These are phyloP conservation scores for Aristolochia fimbriata DNA, from an alignment of 164 flowering plant species.

Conservation along the genomic window DNA sequence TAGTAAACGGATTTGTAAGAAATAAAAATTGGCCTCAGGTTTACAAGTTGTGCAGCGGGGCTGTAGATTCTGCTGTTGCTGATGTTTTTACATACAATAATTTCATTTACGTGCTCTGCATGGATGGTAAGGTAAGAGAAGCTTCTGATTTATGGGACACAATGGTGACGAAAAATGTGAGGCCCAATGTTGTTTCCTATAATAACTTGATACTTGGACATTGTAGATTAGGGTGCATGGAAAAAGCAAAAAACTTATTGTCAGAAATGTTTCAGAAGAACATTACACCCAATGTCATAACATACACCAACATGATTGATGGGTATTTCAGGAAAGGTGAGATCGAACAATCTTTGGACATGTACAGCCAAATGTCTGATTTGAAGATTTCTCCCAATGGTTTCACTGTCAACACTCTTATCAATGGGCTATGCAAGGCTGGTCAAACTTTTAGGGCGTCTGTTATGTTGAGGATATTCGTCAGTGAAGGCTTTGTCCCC, in stretches of 20 bases:
- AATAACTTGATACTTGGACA: slow-evolving; percentile 54
- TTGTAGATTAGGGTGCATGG: slow-evolving; percentile 43
- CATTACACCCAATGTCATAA: slow-evolving; percentile 41
- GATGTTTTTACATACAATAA: slow-evolving; percentile 40
- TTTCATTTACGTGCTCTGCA: slow-evolving; percentile 40
- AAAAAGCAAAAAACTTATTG: slow-evolving; percentile 28
- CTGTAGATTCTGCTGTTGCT: slow-evolving; percentile 40
- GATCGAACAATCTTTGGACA: slow-evolving; percentile 27
- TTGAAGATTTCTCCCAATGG: slow-evolving; percentile 35
- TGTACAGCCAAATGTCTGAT: slow-evolving; percentile 36
- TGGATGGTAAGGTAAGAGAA: slow-evolving; percentile 35
- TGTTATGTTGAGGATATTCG: slow-evolving; percentile 32
- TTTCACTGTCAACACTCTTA: slow-evolving; percentile 41
- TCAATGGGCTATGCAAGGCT: slow-evolving; percentile 57
- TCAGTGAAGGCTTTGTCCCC: slow-evolving; percentile 39
- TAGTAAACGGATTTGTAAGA: slow-evolving; percentile 42
- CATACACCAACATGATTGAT: slow-evolving; percentile 48
- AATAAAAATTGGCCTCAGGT: slow-evolving; percentile 27
- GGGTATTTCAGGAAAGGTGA: slow-evolving; percentile 52
- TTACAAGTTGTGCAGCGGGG: slow-evolving; percentile 43
- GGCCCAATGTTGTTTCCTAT: slow-evolving; percentile 43
- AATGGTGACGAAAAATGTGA: slow-evolving; percentile 41
- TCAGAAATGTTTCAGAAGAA: slow-evolving; percentile 37
- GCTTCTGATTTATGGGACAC: slow-evolving; percentile 40
- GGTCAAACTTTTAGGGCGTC: slow-evolving; percentile 42